phyloP scores from a whole-genome alignment of 495 filamentous ascomycete species.

The Xylaria cubensis region DNA sequence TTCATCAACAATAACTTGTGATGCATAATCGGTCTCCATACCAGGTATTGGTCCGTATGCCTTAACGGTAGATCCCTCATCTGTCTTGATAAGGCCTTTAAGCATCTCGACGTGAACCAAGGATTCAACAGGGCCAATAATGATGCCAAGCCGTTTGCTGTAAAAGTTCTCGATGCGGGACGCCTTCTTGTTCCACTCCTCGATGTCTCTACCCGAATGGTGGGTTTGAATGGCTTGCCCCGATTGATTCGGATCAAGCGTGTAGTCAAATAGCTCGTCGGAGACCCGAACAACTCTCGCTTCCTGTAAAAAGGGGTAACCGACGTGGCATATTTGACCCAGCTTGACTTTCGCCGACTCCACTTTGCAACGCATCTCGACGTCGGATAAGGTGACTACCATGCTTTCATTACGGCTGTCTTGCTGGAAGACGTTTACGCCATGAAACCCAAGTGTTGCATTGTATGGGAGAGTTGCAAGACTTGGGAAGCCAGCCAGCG shows the following conservation, averaged over 20 bases:
- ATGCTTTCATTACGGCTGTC: slow-evolving; percentile 97
- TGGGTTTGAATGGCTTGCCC: slow-evolving; percentile 68
- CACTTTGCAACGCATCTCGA: slow-evolving; percentile 71
- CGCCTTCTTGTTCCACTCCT: slow-evolving; percentile 83
- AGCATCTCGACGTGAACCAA: slow-evolving; percentile 91
- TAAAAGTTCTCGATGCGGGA: slow-evolving; percentile 82
- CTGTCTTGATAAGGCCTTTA: slow-evolving; percentile 87
- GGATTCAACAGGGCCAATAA: slow-evolving; percentile 86
- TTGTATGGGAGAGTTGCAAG: slow-evolving; percentile 82
- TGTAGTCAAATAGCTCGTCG: slow-evolving; percentile 92
- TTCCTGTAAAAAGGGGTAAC: slow-evolving; percentile 95
- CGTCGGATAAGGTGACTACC: slow-evolving; percentile 81
- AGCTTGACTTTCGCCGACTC: slow-evolving; percentile 78
- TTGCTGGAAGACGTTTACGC: slow-evolving; percentile 95
- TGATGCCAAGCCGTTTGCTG: slow-evolving; percentile 86
- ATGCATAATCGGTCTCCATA: slow-evolving; percentile 88
- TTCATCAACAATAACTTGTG: slow-evolving; percentile 87
- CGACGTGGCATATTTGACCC: slow-evolving; percentile 85
- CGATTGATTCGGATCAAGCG: slow-evolving; percentile 65
- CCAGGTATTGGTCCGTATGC: slow-evolving; percentile 90
- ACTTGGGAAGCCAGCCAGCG: slow-evolving; percentile 91
- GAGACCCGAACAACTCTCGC: slow-evolving; percentile 87
- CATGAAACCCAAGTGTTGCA: slow-evolving; percentile 84
- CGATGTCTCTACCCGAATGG: slow-evolving; percentile 79
- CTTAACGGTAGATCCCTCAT: slow-evolving; percentile 89